Conservation (phyloP, 2,329 filamentous ascomycete genomes). For the Elsinoe australis region DNA sequence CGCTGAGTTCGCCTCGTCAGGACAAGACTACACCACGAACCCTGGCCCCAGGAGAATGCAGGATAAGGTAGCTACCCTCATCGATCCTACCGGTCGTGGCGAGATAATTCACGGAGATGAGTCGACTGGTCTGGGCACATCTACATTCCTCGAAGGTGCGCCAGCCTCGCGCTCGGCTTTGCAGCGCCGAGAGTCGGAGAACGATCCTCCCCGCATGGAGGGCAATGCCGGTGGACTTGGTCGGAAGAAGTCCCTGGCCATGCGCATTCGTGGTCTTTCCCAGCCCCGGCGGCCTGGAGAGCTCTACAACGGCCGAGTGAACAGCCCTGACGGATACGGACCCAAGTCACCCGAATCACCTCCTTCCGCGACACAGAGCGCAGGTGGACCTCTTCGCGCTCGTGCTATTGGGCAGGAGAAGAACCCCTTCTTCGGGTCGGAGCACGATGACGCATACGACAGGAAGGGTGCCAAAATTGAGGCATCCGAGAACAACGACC, state of each 20-base stretch:
- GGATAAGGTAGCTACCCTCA: slow-evolving; percentile 40
- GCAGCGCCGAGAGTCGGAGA: slow-evolving; percentile 64
- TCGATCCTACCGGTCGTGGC: slow-evolving; percentile 57
- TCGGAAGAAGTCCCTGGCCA: slow-evolving; percentile 90
- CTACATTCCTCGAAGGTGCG: slow-evolving; percentile 90
- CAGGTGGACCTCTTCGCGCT: slow-evolving; percentile 36
- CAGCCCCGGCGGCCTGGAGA: slow-evolving; percentile 55
- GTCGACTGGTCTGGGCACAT: slow-evolving; percentile 77
- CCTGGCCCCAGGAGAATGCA: slow-evolving; percentile 22
- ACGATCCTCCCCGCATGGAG: slow-evolving; percentile 41
- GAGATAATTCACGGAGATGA: slow-evolving; percentile 78
- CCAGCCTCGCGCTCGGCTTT: slow-evolving; percentile 77
- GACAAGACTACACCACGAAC: slow-evolving; percentile 25
- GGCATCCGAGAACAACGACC: slow-evolving; percentile 35
- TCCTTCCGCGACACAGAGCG: slow-evolving; percentile 27
- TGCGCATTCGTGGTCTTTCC: slow-evolving; percentile 80
- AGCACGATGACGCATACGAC: slow-evolving; percentile 63
- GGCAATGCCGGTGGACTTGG: slow-evolving; percentile 52
- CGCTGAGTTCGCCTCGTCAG: slow-evolving; percentile 60
- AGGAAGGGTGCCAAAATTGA: slow-evolving; percentile 55
- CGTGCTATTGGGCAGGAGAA: slow-evolving; percentile 36
- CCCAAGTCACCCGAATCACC: slow-evolving; percentile 21
- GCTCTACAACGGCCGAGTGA: slow-evolving; percentile 30
- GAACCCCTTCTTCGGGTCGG: slow-evolving; percentile 72
- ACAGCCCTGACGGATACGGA: slow-evolving; percentile 44